Conservation (phyloP, 495 filamentous ascomycete species). For the Penicillium salamii region DNA sequence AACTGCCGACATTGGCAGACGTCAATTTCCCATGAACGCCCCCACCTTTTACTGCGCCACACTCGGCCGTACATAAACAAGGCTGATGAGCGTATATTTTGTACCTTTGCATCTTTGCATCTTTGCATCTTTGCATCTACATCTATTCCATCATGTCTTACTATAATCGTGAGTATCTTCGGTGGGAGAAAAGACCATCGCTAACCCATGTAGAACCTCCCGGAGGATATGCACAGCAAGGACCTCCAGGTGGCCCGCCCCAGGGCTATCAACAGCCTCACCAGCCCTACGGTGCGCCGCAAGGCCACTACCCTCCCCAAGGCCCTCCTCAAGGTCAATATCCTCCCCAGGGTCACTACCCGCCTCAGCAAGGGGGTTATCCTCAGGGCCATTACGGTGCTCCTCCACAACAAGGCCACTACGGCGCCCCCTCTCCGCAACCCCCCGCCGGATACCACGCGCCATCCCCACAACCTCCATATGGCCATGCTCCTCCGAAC, state of each 20-base stretch:
- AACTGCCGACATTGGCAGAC: conserved; percentile 1
- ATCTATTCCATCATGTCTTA: conserved; percentile 27
- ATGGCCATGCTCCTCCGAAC: conserved; percentile 28
- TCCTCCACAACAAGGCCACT: conserved; percentile 25
- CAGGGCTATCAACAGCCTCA: conserved; percentile 32
- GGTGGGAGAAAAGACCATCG: neutral
- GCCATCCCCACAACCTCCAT: conserved; percentile 21
- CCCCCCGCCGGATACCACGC: conserved; percentile 19
- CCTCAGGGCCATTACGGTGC: conserved; percentile 13
- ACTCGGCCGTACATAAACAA: neutral
- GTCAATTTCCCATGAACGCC: conserved; percentile 4
- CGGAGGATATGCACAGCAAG: conserved; percentile 19
- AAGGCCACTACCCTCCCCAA: conserved; percentile 10
- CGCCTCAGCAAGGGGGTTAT: conserved; percentile 27
- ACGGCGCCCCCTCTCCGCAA: conserved; percentile 34
- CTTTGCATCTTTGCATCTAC: neutral
- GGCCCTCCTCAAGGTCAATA: conserved; percentile 7
- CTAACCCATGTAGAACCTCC: conserved; percentile 24
- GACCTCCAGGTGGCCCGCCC: conserved; percentile 32
- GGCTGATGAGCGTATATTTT: neutral
- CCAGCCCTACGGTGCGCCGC: conserved; percentile 24
- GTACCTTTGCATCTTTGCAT: too few relatives aligned
- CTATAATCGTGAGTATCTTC: conserved; percentile 25
- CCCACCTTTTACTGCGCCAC: conserved; percentile 10
- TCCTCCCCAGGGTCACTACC: conserved; percentile 17